Conservation (phyloP, 2,329 filamentous ascomycete species). For the Aureobasidium sp. region DNA sequence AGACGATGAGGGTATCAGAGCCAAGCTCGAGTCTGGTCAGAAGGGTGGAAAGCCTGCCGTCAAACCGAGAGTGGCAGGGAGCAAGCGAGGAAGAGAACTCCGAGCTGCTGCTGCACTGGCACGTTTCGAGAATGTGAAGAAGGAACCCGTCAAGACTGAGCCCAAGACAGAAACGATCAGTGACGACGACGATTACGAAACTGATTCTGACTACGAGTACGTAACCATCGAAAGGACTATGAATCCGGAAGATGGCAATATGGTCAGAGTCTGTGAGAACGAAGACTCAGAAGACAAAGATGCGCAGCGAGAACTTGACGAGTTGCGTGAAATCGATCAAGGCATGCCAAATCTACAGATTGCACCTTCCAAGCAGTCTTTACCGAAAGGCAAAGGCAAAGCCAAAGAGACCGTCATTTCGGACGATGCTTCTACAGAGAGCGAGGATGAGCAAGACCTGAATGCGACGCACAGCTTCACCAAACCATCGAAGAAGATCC, state of each 20-base stretch:
- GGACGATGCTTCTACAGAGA: not conserved
- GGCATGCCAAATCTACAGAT: not conserved
- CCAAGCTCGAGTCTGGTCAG: constrained; percentile 47
- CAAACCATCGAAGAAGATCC: not conserved
- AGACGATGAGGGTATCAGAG: constrained; percentile 56
- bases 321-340: constrained; percentile 47
- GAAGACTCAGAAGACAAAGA: constrained; percentile 47
- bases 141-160: constrained; percentile 23
- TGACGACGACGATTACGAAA: constrained; percentile 39
- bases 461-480: not conserved
- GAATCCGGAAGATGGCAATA: constrained; percentile 54
- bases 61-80: constrained; percentile 64
- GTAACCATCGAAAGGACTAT: constrained; percentile 55
- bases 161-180: constrained; percentile 29
- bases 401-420: not conserved
- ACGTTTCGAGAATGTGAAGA: constrained; percentile 50
- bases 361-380: not conserved
- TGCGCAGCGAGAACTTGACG: constrained; percentile 55
- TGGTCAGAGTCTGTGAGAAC: constrained; percentile 67
- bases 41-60: constrained; percentile 28
- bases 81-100: constrained; percentile 64
- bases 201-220: constrained; percentile 38
- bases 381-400: not conserved
- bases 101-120: constrained; percentile 69
- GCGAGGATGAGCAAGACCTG: not conserved